Conservation (phyloP, 345 rosid species). For the Theobroma cacao region DNA sequence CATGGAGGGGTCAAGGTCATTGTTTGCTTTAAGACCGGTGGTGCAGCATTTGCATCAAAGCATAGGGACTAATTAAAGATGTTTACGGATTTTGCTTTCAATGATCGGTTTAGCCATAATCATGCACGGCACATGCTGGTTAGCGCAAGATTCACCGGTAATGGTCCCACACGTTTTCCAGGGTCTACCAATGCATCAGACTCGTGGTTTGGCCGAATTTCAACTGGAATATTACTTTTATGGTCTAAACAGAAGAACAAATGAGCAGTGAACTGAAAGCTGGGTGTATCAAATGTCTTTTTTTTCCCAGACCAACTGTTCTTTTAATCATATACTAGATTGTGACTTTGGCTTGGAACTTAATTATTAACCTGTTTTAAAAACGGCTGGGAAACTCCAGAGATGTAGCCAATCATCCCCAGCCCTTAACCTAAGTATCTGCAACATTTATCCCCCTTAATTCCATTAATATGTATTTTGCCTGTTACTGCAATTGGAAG, state of each 20-base stretch:
- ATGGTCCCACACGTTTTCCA: constrained; percentile 33
- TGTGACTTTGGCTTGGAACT: neutral
- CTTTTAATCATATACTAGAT: neutral
- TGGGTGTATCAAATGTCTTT: neutral
- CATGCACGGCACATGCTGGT: constrained; percentile 29
- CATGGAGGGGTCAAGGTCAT: constrained; percentile 30
- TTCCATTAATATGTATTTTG: neutral
- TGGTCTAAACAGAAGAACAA: neutral
- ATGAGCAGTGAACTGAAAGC: neutral
- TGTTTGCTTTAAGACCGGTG: constrained; percentile 14
- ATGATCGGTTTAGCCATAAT: constrained; percentile 5
- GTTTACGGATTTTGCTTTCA: constrained; percentile 1
- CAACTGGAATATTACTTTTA: neutral
- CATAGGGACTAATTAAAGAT: neutral
- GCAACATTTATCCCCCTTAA: no score
- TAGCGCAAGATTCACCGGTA: constrained; percentile 8
- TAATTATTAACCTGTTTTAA: neutral
- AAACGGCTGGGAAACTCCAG: no score
- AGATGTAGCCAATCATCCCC: no score
- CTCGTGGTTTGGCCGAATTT: neutral
- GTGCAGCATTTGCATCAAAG: constrained; percentile 16
- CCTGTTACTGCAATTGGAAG: neutral
- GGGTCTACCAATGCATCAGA: neutral
- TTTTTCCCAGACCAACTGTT: neutral
- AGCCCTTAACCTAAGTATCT: no score